Conservation (phyloP, 768 basidiomycete genomes). For the Hirschioporus abietinus region DNA sequence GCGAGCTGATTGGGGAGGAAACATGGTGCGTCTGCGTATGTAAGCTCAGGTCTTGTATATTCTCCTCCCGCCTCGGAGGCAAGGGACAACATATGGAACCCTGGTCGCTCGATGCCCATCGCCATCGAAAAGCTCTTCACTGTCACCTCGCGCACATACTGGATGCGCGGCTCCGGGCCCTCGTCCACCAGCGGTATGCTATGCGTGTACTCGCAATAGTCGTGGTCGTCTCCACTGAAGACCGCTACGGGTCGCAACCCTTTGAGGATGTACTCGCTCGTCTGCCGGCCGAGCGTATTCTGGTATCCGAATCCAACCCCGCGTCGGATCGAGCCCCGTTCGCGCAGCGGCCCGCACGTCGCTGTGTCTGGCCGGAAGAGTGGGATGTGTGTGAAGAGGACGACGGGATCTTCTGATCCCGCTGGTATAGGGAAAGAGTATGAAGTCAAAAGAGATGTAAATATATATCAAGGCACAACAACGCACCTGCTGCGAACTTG, state of each 20-base stretch:
- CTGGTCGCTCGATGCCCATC: constrained; percentile 79
- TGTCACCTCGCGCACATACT: constrained; percentile 63
- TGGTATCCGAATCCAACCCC: constrained; percentile 80
- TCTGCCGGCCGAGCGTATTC: constrained; percentile 69
- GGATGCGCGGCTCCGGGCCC: constrained; percentile 14
- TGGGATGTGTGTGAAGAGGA: constrained; percentile 88
- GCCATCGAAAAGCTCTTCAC: constrained; percentile 90
- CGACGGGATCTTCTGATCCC: constrained; percentile 38
- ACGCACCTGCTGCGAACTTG: constrained; percentile 37
- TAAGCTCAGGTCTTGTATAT: constrained; percentile 28
- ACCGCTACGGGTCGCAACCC: constrained; percentile 60
- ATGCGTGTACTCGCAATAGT: constrained; percentile 82
- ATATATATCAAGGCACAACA: constrained; percentile 1
- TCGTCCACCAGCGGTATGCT: constrained; percentile 22
- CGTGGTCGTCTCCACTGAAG: constrained; percentile 93
- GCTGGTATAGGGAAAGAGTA: constrained; percentile 25
- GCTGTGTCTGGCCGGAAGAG: constrained; percentile 65
- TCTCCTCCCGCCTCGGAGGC: constrained; percentile 27
- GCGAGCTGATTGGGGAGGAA: constrained; percentile 78
- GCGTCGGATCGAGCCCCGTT: constrained; percentile 65
- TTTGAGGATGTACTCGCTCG: constrained; percentile 61
- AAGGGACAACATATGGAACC: constrained; percentile 87
- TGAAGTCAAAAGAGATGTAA: background rate
- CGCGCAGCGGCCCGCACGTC: constrained; percentile 72
- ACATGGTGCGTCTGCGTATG: constrained; percentile 63